Conservation (phyloP, 192 early-diverging fungal species). For the Phlyctochytrium bullatum region DNA sequence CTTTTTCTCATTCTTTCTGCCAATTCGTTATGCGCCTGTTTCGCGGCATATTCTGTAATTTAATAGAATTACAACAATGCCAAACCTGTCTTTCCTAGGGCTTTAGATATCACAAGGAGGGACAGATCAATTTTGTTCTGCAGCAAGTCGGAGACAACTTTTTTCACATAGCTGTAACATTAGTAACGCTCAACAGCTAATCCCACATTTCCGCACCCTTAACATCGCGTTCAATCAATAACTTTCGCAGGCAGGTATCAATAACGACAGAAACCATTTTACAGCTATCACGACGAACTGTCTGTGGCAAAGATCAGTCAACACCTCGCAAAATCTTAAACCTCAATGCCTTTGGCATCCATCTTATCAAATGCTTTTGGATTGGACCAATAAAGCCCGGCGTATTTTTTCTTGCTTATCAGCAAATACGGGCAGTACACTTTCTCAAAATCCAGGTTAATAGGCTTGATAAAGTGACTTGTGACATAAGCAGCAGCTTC, state of each 20-base stretch:
- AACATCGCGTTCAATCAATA: slow-evolving; percentile 87
- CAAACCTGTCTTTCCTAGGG: slow-evolving; percentile 79
- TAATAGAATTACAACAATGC: slow-evolving; percentile 2
- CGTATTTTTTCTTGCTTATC: slow-evolving; percentile 98
- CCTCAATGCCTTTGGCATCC: slow-evolving; percentile 97
- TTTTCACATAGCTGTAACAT: slow-evolving; percentile 71
- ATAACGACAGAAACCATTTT: slow-evolving; percentile 88
- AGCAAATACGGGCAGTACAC: slow-evolving; percentile 97
- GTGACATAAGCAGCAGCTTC: slow-evolving; percentile 89
- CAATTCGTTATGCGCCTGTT: slow-evolving; percentile 96
- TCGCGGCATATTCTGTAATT: slow-evolving; percentile 78
- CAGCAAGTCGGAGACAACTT: slow-evolving; percentile 84
- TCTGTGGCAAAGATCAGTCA: slow-evolving; percentile 43
- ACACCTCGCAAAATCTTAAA: slow-evolving; percentile 22
- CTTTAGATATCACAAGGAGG: slow-evolving; percentile 95
- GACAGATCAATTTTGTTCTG: slow-evolving; percentile 98
- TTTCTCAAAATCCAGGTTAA: slow-evolving; percentile 99
- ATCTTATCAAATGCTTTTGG: slow-evolving; percentile 92
- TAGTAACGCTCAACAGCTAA: no score
- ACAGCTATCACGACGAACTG: slow-evolving; percentile 95
- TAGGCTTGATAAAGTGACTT: slow-evolving; percentile 79
- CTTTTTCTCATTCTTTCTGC: slow-evolving; percentile 94
- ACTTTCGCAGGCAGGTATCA: slow-evolving; percentile 84
- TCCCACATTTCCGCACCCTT: slow-evolving; percentile 81
- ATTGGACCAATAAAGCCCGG: slow-evolving; percentile 96